phyloP scores from a whole-genome alignment of 2,329 filamentous ascomycete species.

The Xylariaceae sp. region DNA sequence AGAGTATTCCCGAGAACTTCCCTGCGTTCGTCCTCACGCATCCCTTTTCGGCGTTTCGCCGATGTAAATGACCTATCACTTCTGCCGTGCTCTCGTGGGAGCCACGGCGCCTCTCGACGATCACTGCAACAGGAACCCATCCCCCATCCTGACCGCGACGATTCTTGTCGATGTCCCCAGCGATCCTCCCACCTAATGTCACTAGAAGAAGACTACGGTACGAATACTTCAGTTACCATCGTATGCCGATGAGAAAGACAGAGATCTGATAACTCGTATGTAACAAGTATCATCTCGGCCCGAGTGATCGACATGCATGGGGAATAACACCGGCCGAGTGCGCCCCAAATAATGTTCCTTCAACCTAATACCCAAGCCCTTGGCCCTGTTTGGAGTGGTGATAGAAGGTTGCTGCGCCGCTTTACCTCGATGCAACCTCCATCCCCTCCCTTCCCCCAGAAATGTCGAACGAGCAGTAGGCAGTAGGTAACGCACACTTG shows the following conservation, averaged over 20 bases:
- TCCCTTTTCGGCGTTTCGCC: slow-evolving; percentile 14
- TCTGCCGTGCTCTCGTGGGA: slow-evolving; percentile 19
- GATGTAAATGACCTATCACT: slow-evolving; percentile 23
- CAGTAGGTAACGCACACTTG: slow-evolving; percentile 15
- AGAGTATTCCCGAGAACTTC: slow-evolving; percentile 13
- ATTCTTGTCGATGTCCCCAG: not conserved
- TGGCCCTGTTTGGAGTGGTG: slow-evolving; percentile 4
- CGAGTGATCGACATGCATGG: slow-evolving; percentile 11
- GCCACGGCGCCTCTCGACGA: slow-evolving; percentile 1
- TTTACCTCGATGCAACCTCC: slow-evolving; percentile 5
- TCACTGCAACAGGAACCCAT: slow-evolving; percentile 8
- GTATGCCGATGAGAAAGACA: slow-evolving; percentile 8
- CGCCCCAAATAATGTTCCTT: not conserved
- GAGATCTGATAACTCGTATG: slow-evolving; percentile 4
- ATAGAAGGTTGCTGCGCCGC: slow-evolving; percentile 8
- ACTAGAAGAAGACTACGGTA: no score
- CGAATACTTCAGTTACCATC: slow-evolving; percentile 6
- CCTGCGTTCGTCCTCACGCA: slow-evolving; percentile 1
- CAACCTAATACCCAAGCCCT: no score
- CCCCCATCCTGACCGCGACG: slow-evolving; percentile 5
- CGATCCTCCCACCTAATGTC: no score
- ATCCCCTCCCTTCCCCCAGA: slow-evolving; percentile 6
- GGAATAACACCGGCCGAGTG: slow-evolving; percentile 4
- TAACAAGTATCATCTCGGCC: slow-evolving; percentile 8
- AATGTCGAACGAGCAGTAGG: slow-evolving; percentile 17